Evolutionary conservation across 176 grass and related monocot species (phyloP).

Genomic region (Eremochloa ophiuroides): DNA sequence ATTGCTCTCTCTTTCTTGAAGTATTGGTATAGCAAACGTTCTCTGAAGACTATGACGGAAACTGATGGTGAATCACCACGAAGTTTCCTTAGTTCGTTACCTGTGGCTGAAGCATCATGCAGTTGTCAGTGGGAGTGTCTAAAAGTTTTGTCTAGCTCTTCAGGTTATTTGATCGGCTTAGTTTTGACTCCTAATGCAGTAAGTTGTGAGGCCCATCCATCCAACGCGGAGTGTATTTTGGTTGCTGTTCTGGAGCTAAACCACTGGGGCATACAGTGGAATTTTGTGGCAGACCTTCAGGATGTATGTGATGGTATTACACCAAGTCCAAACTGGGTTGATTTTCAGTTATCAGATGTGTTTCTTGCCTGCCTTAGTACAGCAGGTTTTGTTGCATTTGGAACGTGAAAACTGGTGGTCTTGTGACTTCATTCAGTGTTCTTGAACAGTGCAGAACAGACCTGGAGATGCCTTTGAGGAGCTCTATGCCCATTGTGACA

Average conservation of each 20-base stretch:
- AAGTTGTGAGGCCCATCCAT: constrained; percentile 30
- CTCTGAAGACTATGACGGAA: constrained; percentile 19
- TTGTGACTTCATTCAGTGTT: constrained; percentile 45
- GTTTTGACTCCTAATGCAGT: constrained; percentile 49
- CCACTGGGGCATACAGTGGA: constrained; percentile 77
- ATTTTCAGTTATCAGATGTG: constrained; percentile 83
- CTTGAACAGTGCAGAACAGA: constrained; percentile 34
- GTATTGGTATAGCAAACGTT: constrained; percentile 26
- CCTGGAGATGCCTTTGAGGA: constrained; percentile 15
- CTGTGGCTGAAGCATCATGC: constrained; percentile 46
- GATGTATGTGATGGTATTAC: constrained; percentile 36
- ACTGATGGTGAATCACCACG: constrained; percentile 8
- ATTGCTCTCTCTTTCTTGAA: constrained; percentile 68
- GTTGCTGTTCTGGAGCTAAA: constrained; percentile 71
- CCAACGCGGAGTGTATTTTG: constrained; percentile 29
- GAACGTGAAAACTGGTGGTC: constrained; percentile 49
- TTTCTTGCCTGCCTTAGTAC: constrained; percentile 69
- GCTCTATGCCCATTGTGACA: constrained; percentile 11
- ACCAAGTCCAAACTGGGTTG: constrained; percentile 57
- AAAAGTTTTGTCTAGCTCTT: constrained; percentile 71
- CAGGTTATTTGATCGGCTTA: constrained; percentile 64
- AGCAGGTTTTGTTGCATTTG: constrained; percentile 70
- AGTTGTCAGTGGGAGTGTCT: constrained; percentile 52
- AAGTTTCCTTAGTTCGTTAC: constrained; percentile 2
- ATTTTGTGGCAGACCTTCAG: constrained; percentile 67